A percentile compares a stretch with the other conserved stretches of the same genome.
These are phyloP conservation scores for Discostella stelligera DNA, from an alignment of 352 stramenopile genomes.

Conservation along the genomic window DNA sequence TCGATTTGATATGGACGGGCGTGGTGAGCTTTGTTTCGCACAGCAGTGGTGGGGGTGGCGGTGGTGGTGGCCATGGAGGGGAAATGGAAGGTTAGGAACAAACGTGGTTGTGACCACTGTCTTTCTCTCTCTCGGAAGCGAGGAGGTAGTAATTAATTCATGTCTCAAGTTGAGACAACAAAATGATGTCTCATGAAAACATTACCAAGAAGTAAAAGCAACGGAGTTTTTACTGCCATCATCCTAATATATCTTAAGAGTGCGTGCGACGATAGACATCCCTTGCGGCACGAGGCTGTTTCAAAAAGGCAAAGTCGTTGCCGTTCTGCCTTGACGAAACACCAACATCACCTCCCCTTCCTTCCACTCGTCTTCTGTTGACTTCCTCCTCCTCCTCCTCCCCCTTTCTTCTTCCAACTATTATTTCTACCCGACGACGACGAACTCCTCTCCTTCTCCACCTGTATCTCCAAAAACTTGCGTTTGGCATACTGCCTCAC, in stretches of 20 bases:
- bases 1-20: conserved; percentile 73
- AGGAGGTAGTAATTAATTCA: too few species aligned
- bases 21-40: conserved; percentile 71
- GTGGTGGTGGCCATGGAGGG: neutral
- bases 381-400: conserved; percentile 2
- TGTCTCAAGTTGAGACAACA: too few species aligned
- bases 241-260: too few species aligned
- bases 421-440: too few species aligned
- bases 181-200: too few species aligned
- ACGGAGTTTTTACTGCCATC: too few species aligned
- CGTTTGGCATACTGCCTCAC: conserved; percentile 77
- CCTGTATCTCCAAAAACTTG: conserved; percentile 67
- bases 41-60: conserved; percentile 6
- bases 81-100: neutral
- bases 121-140: neutral
- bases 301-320: too few species aligned
- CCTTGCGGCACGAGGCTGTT: neutral
- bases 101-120: too few species aligned
- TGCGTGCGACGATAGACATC: too few species aligned
- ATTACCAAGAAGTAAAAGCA: too few species aligned
- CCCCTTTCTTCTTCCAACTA: conserved; percentile 10
- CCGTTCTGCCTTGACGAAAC: too few species aligned
- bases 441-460: conserved; percentile 35
- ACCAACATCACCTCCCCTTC: neutral
- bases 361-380: conserved; percentile 7